Conservation (phyloP, 139 green algal genomes). For the Picochlorum sp. region DNA sequence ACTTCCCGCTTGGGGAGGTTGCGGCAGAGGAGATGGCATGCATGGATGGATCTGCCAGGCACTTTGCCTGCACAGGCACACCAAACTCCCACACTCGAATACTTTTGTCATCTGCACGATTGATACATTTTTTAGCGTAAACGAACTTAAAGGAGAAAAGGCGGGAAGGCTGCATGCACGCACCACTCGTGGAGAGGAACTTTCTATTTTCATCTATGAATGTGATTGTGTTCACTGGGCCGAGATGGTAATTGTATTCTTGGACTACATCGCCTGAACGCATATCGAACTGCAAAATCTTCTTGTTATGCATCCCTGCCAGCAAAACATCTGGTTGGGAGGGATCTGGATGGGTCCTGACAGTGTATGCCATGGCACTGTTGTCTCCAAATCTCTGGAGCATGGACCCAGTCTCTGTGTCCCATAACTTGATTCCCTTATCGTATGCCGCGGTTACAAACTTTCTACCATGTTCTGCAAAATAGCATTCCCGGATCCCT, state of each 20-base stretch:
- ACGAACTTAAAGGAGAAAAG: background rate
- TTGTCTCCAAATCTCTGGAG: constrained; percentile 55
- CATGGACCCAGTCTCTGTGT: constrained; percentile 90
- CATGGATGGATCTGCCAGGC: constrained; percentile 93
- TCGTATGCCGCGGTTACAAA: constrained; percentile 88
- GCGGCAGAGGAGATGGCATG: constrained; percentile 82
- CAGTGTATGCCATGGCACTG: constrained; percentile 69
- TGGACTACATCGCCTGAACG: constrained; percentile 75
- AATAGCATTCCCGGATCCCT: constrained; percentile 88
- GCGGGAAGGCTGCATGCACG: background rate
- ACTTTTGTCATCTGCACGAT: constrained; percentile 83
- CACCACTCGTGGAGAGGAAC: constrained; percentile 68
- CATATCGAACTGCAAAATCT: constrained; percentile 90
- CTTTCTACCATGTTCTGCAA: constrained; percentile 75
- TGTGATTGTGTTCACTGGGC: constrained; percentile 92
- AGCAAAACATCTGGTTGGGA: constrained; percentile 88
- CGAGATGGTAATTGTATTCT: constrained; percentile 97
- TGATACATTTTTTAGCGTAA: background rate
- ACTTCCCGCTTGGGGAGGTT: constrained; percentile 65
- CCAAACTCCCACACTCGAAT: constrained; percentile 97
- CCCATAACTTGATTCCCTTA: constrained; percentile 91
- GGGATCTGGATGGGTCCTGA: constrained; percentile 82
- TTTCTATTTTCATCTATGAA: constrained; percentile 86
- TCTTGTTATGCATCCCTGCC: constrained; percentile 74
- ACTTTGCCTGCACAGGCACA: constrained; percentile 89